Evolutionary conservation across 352 stramenopile genomes (phyloP).

Genomic region (Peronospora belbahrii): DNA sequence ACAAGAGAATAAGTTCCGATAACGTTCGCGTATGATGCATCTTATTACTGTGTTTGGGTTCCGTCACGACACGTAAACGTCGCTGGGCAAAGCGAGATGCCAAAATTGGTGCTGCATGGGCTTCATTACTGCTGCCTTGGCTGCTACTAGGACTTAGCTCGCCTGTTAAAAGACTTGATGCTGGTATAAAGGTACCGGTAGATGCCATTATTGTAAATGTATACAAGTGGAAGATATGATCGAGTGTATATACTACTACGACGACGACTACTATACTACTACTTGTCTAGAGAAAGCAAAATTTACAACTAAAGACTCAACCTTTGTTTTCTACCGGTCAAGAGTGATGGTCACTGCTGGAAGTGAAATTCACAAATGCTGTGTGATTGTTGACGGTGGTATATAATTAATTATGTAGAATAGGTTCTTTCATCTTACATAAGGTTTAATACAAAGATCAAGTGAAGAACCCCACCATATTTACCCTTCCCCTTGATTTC

Average conservation of each 20-base stretch:
- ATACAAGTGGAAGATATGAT: not conserved
- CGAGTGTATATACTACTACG: too few species aligned
- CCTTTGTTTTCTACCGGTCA: too few species aligned
- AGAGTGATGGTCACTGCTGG: conserved; percentile 15
- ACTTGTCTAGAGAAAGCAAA: too few species aligned
- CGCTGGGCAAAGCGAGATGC: conserved; percentile 45
- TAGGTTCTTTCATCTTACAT: conserved; percentile 12
- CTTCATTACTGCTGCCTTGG: conserved; percentile 10
- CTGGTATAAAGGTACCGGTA: conserved; percentile 15
- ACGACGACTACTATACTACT: too few species aligned
- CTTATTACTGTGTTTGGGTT: conserved; percentile 78
- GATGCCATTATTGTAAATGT: too few species aligned
- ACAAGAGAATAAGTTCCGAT: conserved; percentile 68
- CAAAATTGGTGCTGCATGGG: conserved; percentile 12
- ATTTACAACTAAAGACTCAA: too few species aligned
- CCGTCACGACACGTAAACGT: conserved; percentile 72
- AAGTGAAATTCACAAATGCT: conserved; percentile 34
- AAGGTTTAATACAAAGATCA: conserved; percentile 11
- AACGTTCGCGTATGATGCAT: conserved; percentile 78
- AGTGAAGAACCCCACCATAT: conserved; percentile 7
- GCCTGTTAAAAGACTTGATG: conserved; percentile 7
- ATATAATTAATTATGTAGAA: not conserved
- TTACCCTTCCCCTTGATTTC: conserved; percentile 13
- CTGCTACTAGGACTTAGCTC: conserved; percentile 27
- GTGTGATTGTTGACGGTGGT: too few species aligned